These are phyloP conservation scores for Metarhizium brunneum DNA, from an alignment of 2,329 filamentous ascomycete species.

Conservation along the genomic window DNA sequence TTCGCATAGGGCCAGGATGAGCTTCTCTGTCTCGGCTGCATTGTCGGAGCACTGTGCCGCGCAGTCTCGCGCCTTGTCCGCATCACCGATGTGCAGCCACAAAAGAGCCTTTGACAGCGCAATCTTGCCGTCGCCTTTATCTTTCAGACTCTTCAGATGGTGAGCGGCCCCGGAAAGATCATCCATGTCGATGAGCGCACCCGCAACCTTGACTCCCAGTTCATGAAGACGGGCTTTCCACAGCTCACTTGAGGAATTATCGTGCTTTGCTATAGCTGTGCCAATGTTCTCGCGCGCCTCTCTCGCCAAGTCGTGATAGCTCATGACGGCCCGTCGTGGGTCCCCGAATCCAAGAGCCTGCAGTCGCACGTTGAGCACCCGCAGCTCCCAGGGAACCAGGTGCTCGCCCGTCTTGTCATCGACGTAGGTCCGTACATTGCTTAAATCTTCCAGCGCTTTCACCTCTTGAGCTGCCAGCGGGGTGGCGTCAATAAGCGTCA, in stretches of 20 bases:
- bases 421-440: constrained; percentile 44
- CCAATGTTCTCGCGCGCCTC: constrained; percentile 60
- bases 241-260: constrained; percentile 45
- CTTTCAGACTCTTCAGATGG: constrained; percentile 55
- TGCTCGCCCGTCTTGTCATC: constrained; percentile 46
- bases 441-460: constrained; percentile 54
- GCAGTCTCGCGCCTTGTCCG: constrained; percentile 53
- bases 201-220: constrained; percentile 58
- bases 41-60: constrained; percentile 25
- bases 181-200: constrained; percentile 73
- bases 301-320: constrained; percentile 77
- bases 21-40: constrained; percentile 29
- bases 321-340: constrained; percentile 73
- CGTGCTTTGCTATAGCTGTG: constrained; percentile 32
- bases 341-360: constrained; percentile 84
- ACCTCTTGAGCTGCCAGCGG: constrained; percentile 60
- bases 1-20: constrained; percentile 59
- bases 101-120: constrained; percentile 52
- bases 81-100: constrained; percentile 70
- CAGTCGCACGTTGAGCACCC: constrained; percentile 72
- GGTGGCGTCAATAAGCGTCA: constrained; percentile 69
- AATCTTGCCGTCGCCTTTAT: constrained; percentile 28
- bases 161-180: constrained; percentile 71
- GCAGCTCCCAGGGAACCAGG: constrained; percentile 79
- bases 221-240: constrained; percentile 70